These are phyloP conservation scores for Tuber umbilicatum DNA, from an alignment of 495 filamentous ascomycete genomes.

Conservation along the genomic window DNA sequence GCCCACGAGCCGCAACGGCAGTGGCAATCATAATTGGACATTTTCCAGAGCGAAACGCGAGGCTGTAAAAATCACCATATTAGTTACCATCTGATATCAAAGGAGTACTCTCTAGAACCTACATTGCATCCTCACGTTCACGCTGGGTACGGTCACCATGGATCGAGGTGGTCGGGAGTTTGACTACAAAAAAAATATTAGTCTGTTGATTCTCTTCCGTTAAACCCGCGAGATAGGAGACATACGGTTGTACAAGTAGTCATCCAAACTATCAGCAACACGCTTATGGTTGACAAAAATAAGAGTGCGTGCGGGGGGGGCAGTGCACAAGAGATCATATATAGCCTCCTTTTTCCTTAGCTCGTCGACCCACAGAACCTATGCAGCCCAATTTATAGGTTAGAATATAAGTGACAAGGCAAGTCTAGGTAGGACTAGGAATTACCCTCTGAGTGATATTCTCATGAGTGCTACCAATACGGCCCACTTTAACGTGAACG, in stretches of 20 bases:
- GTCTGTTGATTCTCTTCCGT: background rate
- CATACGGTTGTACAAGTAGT: constrained; percentile 67
- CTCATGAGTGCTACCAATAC: constrained; percentile 66
- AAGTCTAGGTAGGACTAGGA: constrained; percentile 37
- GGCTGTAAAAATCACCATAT: constrained; percentile 35
- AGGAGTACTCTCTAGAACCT: constrained; percentile 41
- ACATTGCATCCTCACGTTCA: constrained; percentile 90
- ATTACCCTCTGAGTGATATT: constrained; percentile 65
- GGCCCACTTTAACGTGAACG: constrained; percentile 74
- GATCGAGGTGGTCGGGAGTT: constrained; percentile 75
- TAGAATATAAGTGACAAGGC: constrained; percentile 3
- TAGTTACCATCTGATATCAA: background rate
- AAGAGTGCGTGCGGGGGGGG: constrained; percentile 69
- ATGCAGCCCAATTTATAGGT: background rate
- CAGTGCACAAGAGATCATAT: constrained; percentile 61
- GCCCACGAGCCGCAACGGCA: constrained; percentile 77
- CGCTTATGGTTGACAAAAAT: constrained; percentile 82
- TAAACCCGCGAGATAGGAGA: background rate
- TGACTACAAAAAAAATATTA: constrained; percentile 33
- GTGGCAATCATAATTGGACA: constrained; percentile 78
- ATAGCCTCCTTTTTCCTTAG: constrained; percentile 61
- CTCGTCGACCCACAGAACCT: constrained; percentile 59
- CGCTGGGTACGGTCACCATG: constrained; percentile 80
- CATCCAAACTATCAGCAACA: constrained; percentile 72
- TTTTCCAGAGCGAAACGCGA: constrained; percentile 67